Evolutionary conservation across 1,284 basidiomycete genomes (phyloP), one percentile per base, ranked within the genome.

Genomic region (Irpex rosettiformis): DNA sequence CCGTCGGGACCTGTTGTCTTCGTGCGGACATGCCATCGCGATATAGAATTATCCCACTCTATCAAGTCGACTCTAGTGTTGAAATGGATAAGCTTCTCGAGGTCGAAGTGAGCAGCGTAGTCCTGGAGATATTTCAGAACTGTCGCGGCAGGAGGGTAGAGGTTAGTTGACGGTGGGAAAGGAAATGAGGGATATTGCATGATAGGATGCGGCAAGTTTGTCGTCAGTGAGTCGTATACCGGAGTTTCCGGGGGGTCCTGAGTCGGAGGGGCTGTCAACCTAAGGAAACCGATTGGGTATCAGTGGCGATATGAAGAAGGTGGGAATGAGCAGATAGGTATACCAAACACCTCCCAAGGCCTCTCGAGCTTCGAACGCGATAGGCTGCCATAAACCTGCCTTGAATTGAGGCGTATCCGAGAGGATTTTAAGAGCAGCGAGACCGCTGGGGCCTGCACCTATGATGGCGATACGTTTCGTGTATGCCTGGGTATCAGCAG

Each of bases 311-410:
- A n/a, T n/a, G n/a, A n/a, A n/a, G n/a, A n/a, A n/a, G n/a, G n/a
- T n/a, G n/a, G n/a, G n/a, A n/a, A n/a, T n/a, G n/a, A n/a, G n/a
- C n/a, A n/a, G n/a, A n/a, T n/a, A n/a, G n/a, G n/a, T n/a, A n/a
- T 45, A 89, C 90, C 91, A 93, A 58, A 91, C 71, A 1, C 90
- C 90, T 11, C 91, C 90, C 7, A 90, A 73, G 53, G 81, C 78
- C 25, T 84, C 74, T 56, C 88, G 77, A 13, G 82, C 75, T 67
- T 93, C 90, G 59, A 83, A 89, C 0, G 76, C 81, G 2, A 75
- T 72, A 1, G 82, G 69, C 13, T 70, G 71, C 88, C 90, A 92
- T 21, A 73, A 61, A 0, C 85, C 85, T 22, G 72, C 66, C 66
- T 80, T 80, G 70, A 77, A 82, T 60, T 88, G 77, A 0, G 75